These are phyloP conservation scores for Westerdykella sp. DNA, from an alignment of 2,329 filamentous ascomycete species.

Conservation along the genomic window DNA sequence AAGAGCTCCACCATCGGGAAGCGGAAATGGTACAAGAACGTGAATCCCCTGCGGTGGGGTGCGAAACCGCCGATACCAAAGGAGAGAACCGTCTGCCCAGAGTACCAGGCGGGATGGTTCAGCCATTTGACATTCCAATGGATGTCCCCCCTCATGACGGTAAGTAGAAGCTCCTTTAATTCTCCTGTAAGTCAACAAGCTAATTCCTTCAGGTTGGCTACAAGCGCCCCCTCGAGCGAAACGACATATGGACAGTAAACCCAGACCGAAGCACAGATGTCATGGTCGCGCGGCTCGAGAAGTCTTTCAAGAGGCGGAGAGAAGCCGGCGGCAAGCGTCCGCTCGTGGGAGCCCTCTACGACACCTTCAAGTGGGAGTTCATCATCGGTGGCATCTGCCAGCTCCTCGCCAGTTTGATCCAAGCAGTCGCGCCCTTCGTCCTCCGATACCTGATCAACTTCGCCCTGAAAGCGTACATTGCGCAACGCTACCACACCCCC, in stretches of 20 bases:
- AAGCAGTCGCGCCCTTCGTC: slow-evolving; percentile 79
- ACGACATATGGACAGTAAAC: slow-evolving; percentile 86
- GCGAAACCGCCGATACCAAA: slow-evolving; percentile 51
- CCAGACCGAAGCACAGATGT: slow-evolving; percentile 67
- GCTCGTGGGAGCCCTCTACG: slow-evolving; percentile 73
- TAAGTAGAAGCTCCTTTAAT: slow-evolving; percentile 8
- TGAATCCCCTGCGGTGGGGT: slow-evolving; percentile 46
- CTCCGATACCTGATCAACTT: slow-evolving; percentile 83
- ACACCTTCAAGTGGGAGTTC: slow-evolving; percentile 81
- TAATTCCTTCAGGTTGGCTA: slow-evolving; percentile 61
- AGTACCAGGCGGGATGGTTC: slow-evolving; percentile 67
- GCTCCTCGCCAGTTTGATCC: slow-evolving; percentile 61
- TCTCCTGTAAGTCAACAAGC: not conserved
- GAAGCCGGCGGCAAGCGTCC: slow-evolving; percentile 65
- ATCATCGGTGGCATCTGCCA: slow-evolving; percentile 75
- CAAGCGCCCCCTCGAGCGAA: slow-evolving; percentile 70
- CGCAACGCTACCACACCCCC: slow-evolving; percentile 48
- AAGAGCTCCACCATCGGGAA: slow-evolving; percentile 20
- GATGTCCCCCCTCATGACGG: slow-evolving; percentile 77
- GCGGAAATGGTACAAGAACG: slow-evolving; percentile 56
- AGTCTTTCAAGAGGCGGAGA: slow-evolving; percentile 63
- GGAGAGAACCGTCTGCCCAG: slow-evolving; percentile 53
- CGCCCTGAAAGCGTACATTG: slow-evolving; percentile 69
- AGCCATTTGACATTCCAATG: slow-evolving; percentile 78
- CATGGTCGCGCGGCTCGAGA: slow-evolving; percentile 60